phyloP scores from a whole-genome alignment of 768 basidiomycete genomes.

The Tylopilus vinaceipallidus region DNA sequence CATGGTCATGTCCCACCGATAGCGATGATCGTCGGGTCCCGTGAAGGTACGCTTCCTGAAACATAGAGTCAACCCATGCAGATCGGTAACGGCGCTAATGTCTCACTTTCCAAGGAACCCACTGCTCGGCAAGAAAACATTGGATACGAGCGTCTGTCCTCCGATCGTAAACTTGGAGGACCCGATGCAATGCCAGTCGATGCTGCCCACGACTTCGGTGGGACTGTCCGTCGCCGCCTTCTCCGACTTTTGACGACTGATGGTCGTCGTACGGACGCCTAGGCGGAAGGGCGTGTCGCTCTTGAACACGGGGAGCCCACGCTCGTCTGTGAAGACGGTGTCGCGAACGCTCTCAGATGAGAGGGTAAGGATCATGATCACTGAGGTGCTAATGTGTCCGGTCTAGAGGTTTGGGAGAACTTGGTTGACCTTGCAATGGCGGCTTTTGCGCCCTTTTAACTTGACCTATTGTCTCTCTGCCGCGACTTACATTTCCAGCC shows the following conservation, averaged over 20 bases:
- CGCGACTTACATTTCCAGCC: neutral
- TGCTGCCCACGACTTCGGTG: constrained; percentile 30
- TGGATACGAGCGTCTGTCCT: constrained; percentile 24
- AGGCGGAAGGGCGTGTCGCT: constrained; percentile 24
- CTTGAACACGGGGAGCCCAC: constrained; percentile 26
- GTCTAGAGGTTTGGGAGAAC: neutral
- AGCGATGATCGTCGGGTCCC: constrained; percentile 32
- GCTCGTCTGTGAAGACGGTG: constrained; percentile 29
- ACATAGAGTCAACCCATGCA: neutral
- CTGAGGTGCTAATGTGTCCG: neutral
- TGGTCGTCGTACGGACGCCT: constrained; percentile 18
- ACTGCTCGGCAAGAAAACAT: constrained; percentile 20
- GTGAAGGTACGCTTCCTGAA: constrained; percentile 29
- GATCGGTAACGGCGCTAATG: neutral
- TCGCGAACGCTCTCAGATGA: constrained; percentile 26
- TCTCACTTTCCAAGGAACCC: constrained; percentile 20
- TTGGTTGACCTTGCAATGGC: neutral
- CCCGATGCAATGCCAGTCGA: constrained; percentile 32
- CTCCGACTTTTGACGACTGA: constrained; percentile 7
- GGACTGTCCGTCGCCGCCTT: constrained; percentile 11
- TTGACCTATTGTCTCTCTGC: neutral
- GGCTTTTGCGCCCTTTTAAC: constrained; percentile 2
- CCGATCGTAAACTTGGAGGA: constrained; percentile 32
- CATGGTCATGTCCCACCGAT: constrained; percentile 29
- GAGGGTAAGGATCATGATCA: constrained; percentile 25